Percentiles rank a stretch among this genome's conserved stretches.
These are phyloP conservation scores for Amanita muscaria DNA, from an alignment of 768 basidiomycete species.

Conservation along the genomic window DNA sequence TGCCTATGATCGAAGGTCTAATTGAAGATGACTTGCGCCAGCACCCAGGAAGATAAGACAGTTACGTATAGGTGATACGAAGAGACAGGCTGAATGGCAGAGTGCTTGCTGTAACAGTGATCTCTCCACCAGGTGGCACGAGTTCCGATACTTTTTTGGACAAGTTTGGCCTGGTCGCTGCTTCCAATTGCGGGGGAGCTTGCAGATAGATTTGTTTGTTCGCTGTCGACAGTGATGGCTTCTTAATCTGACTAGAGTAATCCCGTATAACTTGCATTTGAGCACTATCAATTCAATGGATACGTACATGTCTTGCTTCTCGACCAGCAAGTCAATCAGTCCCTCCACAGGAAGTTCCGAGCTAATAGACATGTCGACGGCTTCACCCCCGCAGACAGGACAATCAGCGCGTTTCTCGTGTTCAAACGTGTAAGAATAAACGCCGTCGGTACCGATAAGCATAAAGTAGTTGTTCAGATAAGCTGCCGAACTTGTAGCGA, in stretches of 20 bases:
- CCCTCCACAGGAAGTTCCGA: slow-evolving; percentile 74
- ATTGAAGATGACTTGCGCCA: slow-evolving; percentile 68
- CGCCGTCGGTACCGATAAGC: slow-evolving; percentile 93
- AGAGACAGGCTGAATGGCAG: slow-evolving; percentile 82
- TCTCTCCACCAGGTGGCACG: slow-evolving; percentile 63
- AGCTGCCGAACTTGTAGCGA: slow-evolving; percentile 90
- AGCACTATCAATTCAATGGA: too few species aligned
- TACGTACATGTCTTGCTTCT: slow-evolving; percentile 85
- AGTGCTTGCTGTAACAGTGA: slow-evolving; percentile 81
- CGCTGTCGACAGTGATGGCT: slow-evolving; percentile 79
- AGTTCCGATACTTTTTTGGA: slow-evolving; percentile 81
- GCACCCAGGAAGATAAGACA: not conserved
- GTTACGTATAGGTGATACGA: slow-evolving; percentile 44
- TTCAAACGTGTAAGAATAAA: slow-evolving; percentile 97
- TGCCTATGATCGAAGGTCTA: slow-evolving; percentile 91
- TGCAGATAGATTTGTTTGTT: slow-evolving; percentile 83
- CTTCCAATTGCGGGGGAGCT: slow-evolving; percentile 86
- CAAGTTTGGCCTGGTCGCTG: slow-evolving; percentile 85
- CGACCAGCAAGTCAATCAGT: slow-evolving; percentile 80
- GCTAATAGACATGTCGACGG: slow-evolving; percentile 63
- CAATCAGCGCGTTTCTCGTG: slow-evolving; percentile 90
- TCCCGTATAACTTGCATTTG: too few species aligned
- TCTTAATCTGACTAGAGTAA: slow-evolving; percentile 81
- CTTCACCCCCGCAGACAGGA: slow-evolving; percentile 93
- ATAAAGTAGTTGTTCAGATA: slow-evolving; percentile 97